Evolutionary conservation across 306 rosid species (phyloP).

Genomic region (Lupinus albus): DNA sequence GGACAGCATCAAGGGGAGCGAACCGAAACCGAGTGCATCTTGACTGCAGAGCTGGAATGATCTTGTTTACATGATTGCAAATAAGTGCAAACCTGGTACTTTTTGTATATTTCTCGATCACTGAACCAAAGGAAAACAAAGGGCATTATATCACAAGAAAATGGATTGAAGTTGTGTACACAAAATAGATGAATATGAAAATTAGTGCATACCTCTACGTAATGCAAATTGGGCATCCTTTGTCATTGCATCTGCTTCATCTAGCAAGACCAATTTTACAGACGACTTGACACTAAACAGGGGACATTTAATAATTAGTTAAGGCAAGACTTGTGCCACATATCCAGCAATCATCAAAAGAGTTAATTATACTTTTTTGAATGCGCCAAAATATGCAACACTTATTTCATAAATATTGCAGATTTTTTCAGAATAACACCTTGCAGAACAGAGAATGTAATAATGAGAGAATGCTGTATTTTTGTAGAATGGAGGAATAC

Average conservation of each 20-base stretch:
- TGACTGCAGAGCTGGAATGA: conserved; percentile 91
- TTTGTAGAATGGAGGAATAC: not conserved
- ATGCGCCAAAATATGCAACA: not conserved
- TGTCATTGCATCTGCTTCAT: conserved; percentile 99
- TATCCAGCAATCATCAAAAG: not conserved
- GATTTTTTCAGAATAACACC: conserved; percentile 8
- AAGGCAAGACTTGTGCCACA: conserved; percentile 19
- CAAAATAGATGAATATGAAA: not conserved
- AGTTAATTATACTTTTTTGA: not conserved
- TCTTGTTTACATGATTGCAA: conserved; percentile 95
- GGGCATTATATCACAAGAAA: conserved; percentile 21
- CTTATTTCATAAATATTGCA: conserved; percentile 4
- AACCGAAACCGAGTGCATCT: conserved; percentile 96
- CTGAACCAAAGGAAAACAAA: conserved; percentile 51
- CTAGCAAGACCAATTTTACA: conserved; percentile 83
- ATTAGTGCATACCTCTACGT: conserved; percentile 70
- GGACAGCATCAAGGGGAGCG: conserved; percentile 90
- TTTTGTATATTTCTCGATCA: conserved; percentile 92
- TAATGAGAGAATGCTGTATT: not conserved
- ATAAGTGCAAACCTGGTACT: conserved; percentile 88
- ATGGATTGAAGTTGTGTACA: conserved; percentile 8
- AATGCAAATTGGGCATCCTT: conserved; percentile 97
- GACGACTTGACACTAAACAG: conserved; percentile 66
- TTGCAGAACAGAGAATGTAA: conserved; percentile 1
- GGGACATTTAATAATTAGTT: conserved; percentile 28